A percentile compares a stretch with the other conserved stretches of the same genome.
Conservation (phyloP, 371 early-diverging fungal genomes). For the Sporodiniella umbellata region DNA sequence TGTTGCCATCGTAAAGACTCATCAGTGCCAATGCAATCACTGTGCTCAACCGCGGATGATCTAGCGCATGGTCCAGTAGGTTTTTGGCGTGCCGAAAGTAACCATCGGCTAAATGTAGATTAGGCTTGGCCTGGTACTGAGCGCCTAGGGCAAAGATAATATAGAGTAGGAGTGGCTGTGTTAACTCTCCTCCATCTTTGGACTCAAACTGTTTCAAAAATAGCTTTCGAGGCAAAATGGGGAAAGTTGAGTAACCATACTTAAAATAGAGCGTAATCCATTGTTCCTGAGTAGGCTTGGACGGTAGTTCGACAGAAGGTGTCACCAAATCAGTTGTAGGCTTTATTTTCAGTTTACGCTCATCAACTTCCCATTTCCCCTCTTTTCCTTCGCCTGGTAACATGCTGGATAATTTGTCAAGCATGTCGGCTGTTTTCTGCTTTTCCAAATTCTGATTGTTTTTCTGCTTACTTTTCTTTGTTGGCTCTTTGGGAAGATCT, state of each 20-base stretch:
- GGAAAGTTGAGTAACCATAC: constrained; percentile 23
- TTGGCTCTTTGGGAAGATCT: not conserved
- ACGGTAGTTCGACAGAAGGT: constrained; percentile 6
- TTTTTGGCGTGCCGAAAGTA: constrained; percentile 28
- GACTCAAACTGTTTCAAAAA: constrained; percentile 27
- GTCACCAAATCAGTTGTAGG: not conserved
- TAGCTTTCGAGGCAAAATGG: constrained; percentile 26
- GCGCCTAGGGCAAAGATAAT: constrained; percentile 35
- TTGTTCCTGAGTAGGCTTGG: constrained; percentile 12
- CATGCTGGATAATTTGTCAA: constrained; percentile 17
- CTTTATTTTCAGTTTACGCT: not conserved
- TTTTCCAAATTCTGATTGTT: constrained; percentile 1
- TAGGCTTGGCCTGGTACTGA: constrained; percentile 11
- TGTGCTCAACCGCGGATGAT: constrained; percentile 21
- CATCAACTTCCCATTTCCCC: constrained; percentile 25
- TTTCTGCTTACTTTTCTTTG: not conserved
- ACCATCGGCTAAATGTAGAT: constrained; percentile 10
- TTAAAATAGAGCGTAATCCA: constrained; percentile 23
- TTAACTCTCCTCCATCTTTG: not conserved
- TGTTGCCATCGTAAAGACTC: constrained; percentile 16
- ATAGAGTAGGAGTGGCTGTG: constrained; percentile 12
- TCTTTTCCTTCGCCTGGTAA: constrained; percentile 26
- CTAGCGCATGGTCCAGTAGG: constrained; percentile 11
- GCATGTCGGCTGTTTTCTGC: constrained; percentile 2
- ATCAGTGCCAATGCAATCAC: constrained; percentile 23